Percentiles rank a stretch among this genome's conserved stretches.
These are phyloP conservation scores for Trichosporon sp. DNA, from an alignment of 1,284 basidiomycete species.

Conservation along the genomic window DNA sequence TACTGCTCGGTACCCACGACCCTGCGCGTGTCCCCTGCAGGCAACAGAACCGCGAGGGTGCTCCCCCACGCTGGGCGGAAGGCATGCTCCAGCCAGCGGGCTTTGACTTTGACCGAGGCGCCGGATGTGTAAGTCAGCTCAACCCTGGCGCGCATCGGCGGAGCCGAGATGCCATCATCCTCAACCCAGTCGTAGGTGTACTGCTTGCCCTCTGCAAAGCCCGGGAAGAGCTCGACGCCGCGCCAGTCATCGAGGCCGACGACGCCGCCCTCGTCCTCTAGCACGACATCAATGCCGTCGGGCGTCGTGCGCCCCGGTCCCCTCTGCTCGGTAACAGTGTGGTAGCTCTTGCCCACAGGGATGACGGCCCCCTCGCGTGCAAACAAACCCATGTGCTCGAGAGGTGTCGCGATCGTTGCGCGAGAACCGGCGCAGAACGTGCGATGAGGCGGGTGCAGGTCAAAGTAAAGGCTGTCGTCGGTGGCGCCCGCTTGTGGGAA, in stretches of 20 bases:
- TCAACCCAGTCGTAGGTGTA: slow-evolving; percentile 54
- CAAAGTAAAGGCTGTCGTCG: slow-evolving; percentile 45
- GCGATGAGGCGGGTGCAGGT: slow-evolving; percentile 44
- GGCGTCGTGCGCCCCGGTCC: slow-evolving; percentile 50
- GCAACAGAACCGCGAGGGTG: slow-evolving; percentile 52
- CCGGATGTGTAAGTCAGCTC: slow-evolving; percentile 44
- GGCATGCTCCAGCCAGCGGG: slow-evolving; percentile 43
- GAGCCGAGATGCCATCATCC: slow-evolving; percentile 57
- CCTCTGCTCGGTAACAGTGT: slow-evolving; percentile 52
- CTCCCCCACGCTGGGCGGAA: slow-evolving; percentile 56
- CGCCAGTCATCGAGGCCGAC: slow-evolving; percentile 57
- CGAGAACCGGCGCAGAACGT: slow-evolving; percentile 39
- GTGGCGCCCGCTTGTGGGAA: slow-evolving; percentile 47
- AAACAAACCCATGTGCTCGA: slow-evolving; percentile 56
- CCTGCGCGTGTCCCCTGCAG: slow-evolving; percentile 45
- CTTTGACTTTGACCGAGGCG: slow-evolving; percentile 39
- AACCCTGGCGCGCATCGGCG: slow-evolving; percentile 47
- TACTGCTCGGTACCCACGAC: slow-evolving; percentile 39
- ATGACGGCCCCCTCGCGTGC: slow-evolving; percentile 56
- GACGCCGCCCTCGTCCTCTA: slow-evolving; percentile 53
- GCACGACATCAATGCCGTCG: slow-evolving; percentile 54
- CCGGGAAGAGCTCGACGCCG: slow-evolving; percentile 57
- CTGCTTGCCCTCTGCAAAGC: slow-evolving; percentile 28
- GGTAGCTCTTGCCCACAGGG: slow-evolving; percentile 55
- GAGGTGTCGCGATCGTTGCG: slow-evolving; percentile 52